phyloP scores from a whole-genome alignment of 1,284 basidiomycete genomes.

The Cutaneotrichosporon sp. region DNA sequence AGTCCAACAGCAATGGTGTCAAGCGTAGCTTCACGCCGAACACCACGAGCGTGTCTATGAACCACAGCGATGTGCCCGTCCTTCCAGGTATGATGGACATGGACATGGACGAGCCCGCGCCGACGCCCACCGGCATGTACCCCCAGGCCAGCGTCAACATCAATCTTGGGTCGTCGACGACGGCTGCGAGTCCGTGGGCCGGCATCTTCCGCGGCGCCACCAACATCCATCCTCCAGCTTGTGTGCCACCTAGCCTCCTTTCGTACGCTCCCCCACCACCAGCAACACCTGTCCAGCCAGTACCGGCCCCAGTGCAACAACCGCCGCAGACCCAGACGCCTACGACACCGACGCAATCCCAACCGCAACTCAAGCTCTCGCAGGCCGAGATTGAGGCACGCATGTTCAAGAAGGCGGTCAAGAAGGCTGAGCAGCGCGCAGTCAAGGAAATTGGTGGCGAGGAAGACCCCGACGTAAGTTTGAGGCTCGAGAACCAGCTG shows the following conservation, averaged over 20 bases:
- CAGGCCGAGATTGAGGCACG: constrained; percentile 41
- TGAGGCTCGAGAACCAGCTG: background rate
- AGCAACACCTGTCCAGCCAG: background rate
- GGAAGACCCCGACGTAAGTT: constrained; percentile 19
- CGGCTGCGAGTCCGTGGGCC: constrained; percentile 34
- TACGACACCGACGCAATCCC: constrained; percentile 9
- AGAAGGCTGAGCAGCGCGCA: constrained; percentile 38
- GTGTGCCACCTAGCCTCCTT: constrained; percentile 49
- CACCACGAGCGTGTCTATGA: constrained; percentile 9
- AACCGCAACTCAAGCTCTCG: constrained; percentile 13
- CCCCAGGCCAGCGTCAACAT: constrained; percentile 23
- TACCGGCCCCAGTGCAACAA: constrained; percentile 18
- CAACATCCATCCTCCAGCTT: constrained; percentile 29
- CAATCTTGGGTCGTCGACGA: constrained; percentile 7
- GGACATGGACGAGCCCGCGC: constrained; percentile 45
- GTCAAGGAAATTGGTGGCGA: constrained; percentile 35
- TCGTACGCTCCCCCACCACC: constrained; percentile 42
- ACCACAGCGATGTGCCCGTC: constrained; percentile 46
- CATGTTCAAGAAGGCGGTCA: constrained; percentile 41
- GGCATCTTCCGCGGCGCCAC: constrained; percentile 35
- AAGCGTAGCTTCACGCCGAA: constrained; percentile 13
- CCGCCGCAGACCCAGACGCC: constrained; percentile 37
- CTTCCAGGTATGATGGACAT: constrained; percentile 56
- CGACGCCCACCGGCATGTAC: constrained; percentile 23
- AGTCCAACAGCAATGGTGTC: constrained; percentile 26